Base-by-base conservation (phyloP, 176 grass and related monocot species). In the Avena insularis region DNA sequence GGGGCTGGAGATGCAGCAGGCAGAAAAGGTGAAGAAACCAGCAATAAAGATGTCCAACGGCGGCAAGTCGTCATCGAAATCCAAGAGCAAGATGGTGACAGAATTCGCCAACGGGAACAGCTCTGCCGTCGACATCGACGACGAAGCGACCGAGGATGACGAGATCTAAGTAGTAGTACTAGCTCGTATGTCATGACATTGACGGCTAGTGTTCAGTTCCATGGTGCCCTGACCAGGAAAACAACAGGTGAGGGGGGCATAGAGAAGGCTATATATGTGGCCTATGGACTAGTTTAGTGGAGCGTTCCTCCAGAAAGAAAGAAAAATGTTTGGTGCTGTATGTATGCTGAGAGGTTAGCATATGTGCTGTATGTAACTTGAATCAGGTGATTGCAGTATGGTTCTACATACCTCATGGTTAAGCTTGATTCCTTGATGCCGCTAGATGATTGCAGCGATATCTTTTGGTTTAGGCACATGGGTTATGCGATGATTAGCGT, bases 1-100 rank as follows among this genome's bases (percentile, higher is more conserved):
- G 83, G 97, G 94, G 59, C 89, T 96, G 62, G 97, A 96, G 83
- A 27, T 96, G 87, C 90, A 99, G 82, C 93, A 99, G 73, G 86
- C 94, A 5, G 97, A 99, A 27, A 99, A 96, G 77, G 92, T 85
- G 62, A 84, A 86, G 82, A 99, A 81, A 54, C 92, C 91, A 12
- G n/a, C 66, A 65, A 74, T 71, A 13, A 96, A 94, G 84, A 99
- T 90, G 83, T 61, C 89, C 8, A 93, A 87, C 0, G 83, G 83
- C 23, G 83, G 83, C 23, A 94, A 94, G 86, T 73, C 50, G 13
- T 82, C 50, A 17, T 82, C 78, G 2, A 94, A 94, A 84, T 87
- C 79, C 76, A 92, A 87, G 77, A 90, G 83, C 90, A 95, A 75
- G 72, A 47, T 23, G 13, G 1, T 70, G 36, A 61, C 61, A 23